A percentile compares a stretch with the other conserved stretches of the same genome.
Evolutionary conservation across 768 basidiomycete species (phyloP).

Genomic region (Sarcomyxa edulis): DNA sequence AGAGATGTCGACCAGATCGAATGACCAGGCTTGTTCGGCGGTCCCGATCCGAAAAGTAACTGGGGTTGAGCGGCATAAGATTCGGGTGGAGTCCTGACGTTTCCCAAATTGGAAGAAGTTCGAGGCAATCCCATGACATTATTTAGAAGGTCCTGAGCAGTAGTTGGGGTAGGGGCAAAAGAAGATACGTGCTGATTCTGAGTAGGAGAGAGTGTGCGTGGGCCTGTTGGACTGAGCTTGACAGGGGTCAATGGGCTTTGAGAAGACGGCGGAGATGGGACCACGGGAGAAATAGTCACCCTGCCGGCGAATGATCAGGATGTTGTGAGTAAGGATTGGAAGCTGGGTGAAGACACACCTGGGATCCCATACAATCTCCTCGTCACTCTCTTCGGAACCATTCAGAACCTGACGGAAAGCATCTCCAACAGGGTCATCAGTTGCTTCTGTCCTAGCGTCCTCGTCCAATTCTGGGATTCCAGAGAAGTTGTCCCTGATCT

Average conservation of each 20-base stretch:
- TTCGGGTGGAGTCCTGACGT: slow-evolving; percentile 14
- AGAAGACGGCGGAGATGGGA: slow-evolving; percentile 26
- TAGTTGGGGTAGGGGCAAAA: slow-evolving; percentile 34
- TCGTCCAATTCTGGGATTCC: slow-evolving; percentile 31
- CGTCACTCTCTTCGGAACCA: slow-evolving; percentile 45
- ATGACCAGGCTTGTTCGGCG: slow-evolving; percentile 33
- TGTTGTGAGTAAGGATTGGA: too few species aligned
- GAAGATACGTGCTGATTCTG: slow-evolving; percentile 17
- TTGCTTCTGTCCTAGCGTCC: slow-evolving; percentile 62
- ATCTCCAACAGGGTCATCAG: slow-evolving; percentile 75
- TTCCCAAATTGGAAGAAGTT: slow-evolving; percentile 12
- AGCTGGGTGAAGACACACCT: slow-evolving; percentile 31
- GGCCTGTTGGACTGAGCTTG: slow-evolving; percentile 23
- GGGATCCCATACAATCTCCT: slow-evolving; percentile 76
- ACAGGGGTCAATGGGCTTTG: slow-evolving; percentile 29
- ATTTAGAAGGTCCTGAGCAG: slow-evolving; percentile 65
- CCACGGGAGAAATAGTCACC: slow-evolving; percentile 21
- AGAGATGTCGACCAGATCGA: slow-evolving; percentile 67
- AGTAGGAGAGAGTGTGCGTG: slow-evolving; percentile 27
- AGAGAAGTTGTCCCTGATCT: slow-evolving; percentile 18
- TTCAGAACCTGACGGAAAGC: slow-evolving; percentile 46
- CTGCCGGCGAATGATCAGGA: too few species aligned
- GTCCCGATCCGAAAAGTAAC: slow-evolving; percentile 49
- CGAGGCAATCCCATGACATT: slow-evolving; percentile 39
- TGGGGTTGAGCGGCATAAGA: slow-evolving; percentile 33